These are phyloP conservation scores for Penicillium arizonense DNA, from an alignment of 495 filamentous ascomycete species.

Conservation along the genomic window DNA sequence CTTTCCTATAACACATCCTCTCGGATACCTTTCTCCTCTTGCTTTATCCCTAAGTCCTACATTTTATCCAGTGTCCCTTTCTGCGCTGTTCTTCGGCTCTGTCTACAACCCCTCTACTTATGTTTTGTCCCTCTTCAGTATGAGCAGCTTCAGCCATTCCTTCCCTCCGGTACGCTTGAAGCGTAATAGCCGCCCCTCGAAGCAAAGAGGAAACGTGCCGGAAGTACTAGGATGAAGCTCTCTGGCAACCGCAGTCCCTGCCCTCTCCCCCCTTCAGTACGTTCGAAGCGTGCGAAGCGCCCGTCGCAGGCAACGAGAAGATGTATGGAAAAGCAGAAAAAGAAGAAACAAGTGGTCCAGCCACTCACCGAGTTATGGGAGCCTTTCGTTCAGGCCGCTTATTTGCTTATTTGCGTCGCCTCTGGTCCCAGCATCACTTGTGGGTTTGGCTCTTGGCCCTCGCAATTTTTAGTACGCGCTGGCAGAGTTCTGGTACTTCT, in stretches of 20 bases:
- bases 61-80: no score
- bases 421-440: neutral
- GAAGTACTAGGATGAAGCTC: neutral
- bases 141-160: no score
- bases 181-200: neutral
- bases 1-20: no score
- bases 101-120: no score
- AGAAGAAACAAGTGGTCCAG: neutral
- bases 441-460: slow-evolving; percentile 1
- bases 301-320: neutral
- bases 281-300: neutral
- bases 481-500: neutral
- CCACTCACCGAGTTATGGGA: neutral
- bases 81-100: no score
- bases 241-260: no score
- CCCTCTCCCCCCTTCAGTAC: neutral
- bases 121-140: no score
- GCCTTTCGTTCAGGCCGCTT: neutral
- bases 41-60: no score
- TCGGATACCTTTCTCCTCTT: no score
- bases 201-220: neutral
- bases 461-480: no score
- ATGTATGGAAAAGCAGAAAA: neutral
- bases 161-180: neutral
- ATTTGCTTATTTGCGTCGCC: neutral